Base-by-base conservation (phyloP, 2,329 filamentous ascomycete genomes). In the Ophiostoma quercus region DNA sequence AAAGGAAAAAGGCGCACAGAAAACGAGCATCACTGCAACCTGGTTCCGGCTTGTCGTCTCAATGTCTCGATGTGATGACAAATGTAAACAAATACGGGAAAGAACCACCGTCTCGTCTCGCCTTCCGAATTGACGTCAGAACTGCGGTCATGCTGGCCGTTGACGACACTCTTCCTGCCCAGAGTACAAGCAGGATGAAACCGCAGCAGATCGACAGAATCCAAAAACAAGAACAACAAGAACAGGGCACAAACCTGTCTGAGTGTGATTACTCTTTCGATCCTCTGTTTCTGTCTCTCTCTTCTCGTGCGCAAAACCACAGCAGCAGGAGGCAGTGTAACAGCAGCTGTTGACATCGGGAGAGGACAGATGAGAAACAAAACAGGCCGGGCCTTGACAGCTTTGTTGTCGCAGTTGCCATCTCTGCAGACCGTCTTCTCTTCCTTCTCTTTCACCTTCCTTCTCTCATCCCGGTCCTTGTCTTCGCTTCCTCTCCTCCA, bases 151-250 rank as follows among this genome's bases (percentile, higher is more conserved):
- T 29, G n/a, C 7, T 57, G 51, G 51, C 51, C n/a, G 51, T 57
- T 34, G 57, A 19, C 57, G 8, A 32, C 57, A 19, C 4, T 62
- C 14, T 14, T 41, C 11, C 39, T 12, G 39, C 12, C 8, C 39
- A 11, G 12, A 1, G 39, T 41, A 6, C 12, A 32, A 29, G 12
- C 22, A 62, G 25, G 12, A 19, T 57, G 51, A 57, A 57, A 29
- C 51, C 57, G 57, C 25, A 29, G 25, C 7, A 22, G 22, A 57
- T 57, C 51, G 51, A 29, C 57, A 60, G 25, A 41, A 9, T 1
- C 39, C 39, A 41, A 43, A 19, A 47, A 47, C 57, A 60, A 32
- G 57, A 16, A 60, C 57, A 47, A 47, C 57, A 60, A 32, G 57
- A 16, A 60, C 57, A 32, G 57, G 11, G 57, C 57, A 62, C 57